These are phyloP conservation scores for Lablab purpureus DNA, from an alignment of 306 rosid genomes.

Conservation along the genomic window DNA sequence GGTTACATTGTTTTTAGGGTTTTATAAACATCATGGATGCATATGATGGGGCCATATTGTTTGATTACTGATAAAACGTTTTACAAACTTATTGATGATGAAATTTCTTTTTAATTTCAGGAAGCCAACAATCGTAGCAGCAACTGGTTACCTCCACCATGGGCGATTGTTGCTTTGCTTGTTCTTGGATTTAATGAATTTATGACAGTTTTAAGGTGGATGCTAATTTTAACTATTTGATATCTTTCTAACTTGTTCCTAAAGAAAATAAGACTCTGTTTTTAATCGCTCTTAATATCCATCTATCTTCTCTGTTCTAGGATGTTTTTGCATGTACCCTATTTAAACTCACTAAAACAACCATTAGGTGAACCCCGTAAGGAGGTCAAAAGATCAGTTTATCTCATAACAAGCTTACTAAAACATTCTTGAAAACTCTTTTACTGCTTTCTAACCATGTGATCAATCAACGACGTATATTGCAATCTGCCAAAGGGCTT, in stretches of 20 bases:
- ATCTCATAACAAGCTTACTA: background rate
- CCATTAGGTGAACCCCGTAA: background rate
- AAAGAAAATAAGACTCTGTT: constrained; percentile 1
- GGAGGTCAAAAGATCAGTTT: background rate
- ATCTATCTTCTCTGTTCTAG: constrained; percentile 1
- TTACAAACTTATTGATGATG: constrained; percentile 23
- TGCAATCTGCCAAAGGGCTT: background rate
- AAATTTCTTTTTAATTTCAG: constrained; percentile 54
- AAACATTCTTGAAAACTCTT: constrained; percentile 5
- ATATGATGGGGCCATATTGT: constrained; percentile 14
- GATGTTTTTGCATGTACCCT: background rate
- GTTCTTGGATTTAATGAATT: constrained; percentile 90
- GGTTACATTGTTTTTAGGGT: background rate
- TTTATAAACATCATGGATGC: constrained; percentile 25
- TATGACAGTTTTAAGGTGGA: constrained; percentile 81
- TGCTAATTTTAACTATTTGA: background rate
- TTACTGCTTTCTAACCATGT: background rate
- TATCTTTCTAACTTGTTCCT: constrained; percentile 12
- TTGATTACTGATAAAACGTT: background rate
- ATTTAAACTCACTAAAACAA: constrained; percentile 11
- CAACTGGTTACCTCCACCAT: constrained; percentile 96
- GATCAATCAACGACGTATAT: constrained; percentile 2
- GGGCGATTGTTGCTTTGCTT: constrained; percentile 88
- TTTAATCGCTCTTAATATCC: constrained; percentile 14
- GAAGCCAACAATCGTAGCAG: constrained; percentile 83